These are phyloP conservation scores for Plantago lanceolata DNA, from an alignment of 305 asterid species.

Conservation along the genomic window DNA sequence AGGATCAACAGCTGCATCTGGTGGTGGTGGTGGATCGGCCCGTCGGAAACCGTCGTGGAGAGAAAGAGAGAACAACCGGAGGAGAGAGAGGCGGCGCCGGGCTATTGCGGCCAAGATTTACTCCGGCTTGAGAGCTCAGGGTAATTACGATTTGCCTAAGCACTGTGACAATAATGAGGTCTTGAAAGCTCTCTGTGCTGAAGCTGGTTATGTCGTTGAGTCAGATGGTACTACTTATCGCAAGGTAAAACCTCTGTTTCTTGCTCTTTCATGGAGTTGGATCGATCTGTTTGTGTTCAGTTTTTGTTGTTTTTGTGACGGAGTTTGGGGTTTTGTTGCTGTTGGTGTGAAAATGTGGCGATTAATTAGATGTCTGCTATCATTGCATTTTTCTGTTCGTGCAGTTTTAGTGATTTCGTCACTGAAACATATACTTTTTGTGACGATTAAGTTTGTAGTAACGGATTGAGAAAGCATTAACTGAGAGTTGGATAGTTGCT, in stretches of 20 bases:
- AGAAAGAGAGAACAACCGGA: conserved; percentile 63
- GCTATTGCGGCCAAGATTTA: conserved; percentile 65
- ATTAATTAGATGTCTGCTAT: too few relatives aligned
- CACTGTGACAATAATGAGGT: conserved; percentile 70
- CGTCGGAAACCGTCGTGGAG: conserved; percentile 69
- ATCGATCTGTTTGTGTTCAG: too few relatives aligned
- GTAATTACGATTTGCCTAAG: conserved; percentile 52
- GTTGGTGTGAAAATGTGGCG: too few relatives aligned
- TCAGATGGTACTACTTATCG: conserved; percentile 68
- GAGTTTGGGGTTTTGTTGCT: too few relatives aligned
- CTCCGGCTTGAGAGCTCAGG: conserved; percentile 58
- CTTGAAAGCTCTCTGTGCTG: conserved; percentile 57
- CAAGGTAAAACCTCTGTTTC: conserved; percentile 35
- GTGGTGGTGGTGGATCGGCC: conserved; percentile 31
- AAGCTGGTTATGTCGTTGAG: conserved; percentile 71
- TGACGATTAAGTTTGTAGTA: too few relatives aligned
- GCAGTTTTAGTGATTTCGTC: too few relatives aligned
- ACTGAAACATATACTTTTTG: not conserved
- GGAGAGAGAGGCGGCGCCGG: conserved; percentile 64
- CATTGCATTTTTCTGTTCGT: too few relatives aligned
- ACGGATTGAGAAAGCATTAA: too few relatives aligned
- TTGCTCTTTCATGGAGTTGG: not conserved
- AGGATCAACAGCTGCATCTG: not conserved
- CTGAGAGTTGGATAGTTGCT: too few relatives aligned
- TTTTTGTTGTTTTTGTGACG: not conserved